Evolutionary conservation across 257 asterid species (phyloP).

Genomic region (Fraxinus americana): DNA sequence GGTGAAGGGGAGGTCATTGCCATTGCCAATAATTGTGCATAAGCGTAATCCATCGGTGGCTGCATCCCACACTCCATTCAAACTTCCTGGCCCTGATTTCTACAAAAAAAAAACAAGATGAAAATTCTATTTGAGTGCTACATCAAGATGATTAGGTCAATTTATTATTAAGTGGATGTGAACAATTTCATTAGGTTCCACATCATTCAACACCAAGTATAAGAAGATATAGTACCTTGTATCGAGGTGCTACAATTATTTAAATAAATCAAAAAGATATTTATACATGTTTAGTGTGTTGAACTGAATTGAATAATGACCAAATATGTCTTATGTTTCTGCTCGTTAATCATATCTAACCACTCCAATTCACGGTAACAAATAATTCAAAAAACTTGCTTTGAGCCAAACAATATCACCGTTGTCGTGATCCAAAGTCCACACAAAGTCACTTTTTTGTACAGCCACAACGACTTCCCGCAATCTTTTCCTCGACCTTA

Average conservation of each 20-base stretch:
- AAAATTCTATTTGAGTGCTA: too few species aligned
- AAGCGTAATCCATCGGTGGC: conserved; percentile 63
- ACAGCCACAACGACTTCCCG: conserved; percentile 48
- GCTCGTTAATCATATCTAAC: too few species aligned
- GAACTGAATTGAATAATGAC: too few species aligned
- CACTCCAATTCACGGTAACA: too few species aligned
- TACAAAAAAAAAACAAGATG: too few species aligned
- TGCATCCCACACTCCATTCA: conserved; percentile 50
- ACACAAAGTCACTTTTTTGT: conserved; percentile 4
- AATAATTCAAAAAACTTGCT: too few species aligned
- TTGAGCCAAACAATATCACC: conserved; percentile 52
- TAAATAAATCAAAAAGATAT: too few species aligned
- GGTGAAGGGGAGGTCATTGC: conserved; percentile 30
- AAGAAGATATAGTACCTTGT: neutral
- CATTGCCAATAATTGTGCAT: conserved; percentile 68
- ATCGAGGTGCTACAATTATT: neutral
- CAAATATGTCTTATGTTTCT: neutral
- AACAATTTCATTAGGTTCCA: too few species aligned
- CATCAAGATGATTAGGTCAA: too few species aligned
- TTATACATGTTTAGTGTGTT: neutral
- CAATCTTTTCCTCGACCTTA: conserved; percentile 29
- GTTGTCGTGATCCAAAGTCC: conserved; percentile 57
- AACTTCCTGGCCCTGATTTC: too few species aligned
- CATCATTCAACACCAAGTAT: too few species aligned
- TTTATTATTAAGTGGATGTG: too few species aligned